Conservation (phyloP, 768 basidiomycete species). For the Kwoniella heveanensis region DNA sequence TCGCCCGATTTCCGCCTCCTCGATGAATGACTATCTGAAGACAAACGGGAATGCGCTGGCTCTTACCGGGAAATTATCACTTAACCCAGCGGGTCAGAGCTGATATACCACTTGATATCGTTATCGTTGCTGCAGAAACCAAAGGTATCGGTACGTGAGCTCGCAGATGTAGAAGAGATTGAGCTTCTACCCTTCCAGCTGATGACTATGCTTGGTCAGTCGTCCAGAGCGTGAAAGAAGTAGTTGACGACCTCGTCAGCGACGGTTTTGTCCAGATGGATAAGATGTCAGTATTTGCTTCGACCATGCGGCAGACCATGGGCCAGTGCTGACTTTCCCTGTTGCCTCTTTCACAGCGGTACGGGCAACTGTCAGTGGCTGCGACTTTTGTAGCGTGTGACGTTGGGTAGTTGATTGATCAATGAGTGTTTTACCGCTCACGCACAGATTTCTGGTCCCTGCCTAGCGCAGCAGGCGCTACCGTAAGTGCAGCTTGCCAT, state of each 20-base stretch:
- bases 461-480: slow-evolving; percentile 79
- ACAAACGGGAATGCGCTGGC: no score
- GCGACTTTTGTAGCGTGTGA: no score
- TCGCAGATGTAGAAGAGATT: not conserved
- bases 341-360: slow-evolving; percentile 57
- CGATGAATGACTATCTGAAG: no score
- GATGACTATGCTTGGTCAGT: slow-evolving; percentile 59
- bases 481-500: no score
- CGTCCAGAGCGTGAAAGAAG: slow-evolving; percentile 87
- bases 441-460: slow-evolving; percentile 89
- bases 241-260: slow-evolving; percentile 80
- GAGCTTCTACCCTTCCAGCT: not conserved
- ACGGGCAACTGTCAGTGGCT: slow-evolving; percentile 81
- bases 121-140: slow-evolving; percentile 64
- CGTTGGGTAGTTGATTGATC: no score
- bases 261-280: slow-evolving; percentile 83
- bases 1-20: no score
- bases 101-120: not conserved
- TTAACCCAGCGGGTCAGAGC: not conserved
- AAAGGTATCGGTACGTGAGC: slow-evolving; percentile 76
- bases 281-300: slow-evolving; percentile 65
- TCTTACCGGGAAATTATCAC: no score
- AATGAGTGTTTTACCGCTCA: not conserved
- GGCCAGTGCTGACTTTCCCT: not conserved
- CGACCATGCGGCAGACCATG: not conserved